Evolutionary conservation across 768 basidiomycete species (phyloP).

Genomic region (Boletus sp.): DNA sequence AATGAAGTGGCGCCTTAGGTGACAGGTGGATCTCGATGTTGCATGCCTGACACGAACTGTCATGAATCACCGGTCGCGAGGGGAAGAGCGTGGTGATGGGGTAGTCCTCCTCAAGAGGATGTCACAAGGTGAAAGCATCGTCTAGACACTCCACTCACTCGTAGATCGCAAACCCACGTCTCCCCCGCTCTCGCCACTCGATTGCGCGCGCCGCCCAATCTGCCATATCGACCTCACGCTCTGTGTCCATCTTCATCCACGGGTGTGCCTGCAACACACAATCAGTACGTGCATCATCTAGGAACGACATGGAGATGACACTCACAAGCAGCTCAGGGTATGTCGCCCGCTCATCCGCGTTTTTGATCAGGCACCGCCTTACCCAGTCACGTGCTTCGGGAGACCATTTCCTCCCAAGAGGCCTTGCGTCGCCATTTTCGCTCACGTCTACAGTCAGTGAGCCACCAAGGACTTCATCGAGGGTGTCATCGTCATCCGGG

Average conservation of each 20-base stretch:
- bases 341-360: constrained; percentile 72
- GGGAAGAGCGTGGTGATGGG: constrained; percentile 21
- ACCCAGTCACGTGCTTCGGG: constrained; percentile 78
- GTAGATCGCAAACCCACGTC: constrained; percentile 15
- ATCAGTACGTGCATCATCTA: neutral
- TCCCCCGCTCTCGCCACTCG: constrained; percentile 31
- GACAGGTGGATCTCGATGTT: constrained; percentile 1
- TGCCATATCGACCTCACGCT: constrained; percentile 75
- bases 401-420: constrained; percentile 25
- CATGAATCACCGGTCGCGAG: constrained; percentile 22
- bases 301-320: constrained; percentile 8
- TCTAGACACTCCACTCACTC: constrained; percentile 21
- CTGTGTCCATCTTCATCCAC: constrained; percentile 62
- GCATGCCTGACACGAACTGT: neutral
- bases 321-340: constrained; percentile 78
- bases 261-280: constrained; percentile 57
- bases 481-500: constrained; percentile 49
- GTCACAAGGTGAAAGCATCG: constrained; percentile 7
- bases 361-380: constrained; percentile 73
- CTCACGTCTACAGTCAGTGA: constrained; percentile 1
- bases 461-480: constrained; percentile 13
- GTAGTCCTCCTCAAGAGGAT: constrained; percentile 14
- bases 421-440: constrained; percentile 15
- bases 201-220: constrained; percentile 70
- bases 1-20: neutral